phyloP scores from a whole-genome alignment of 1,284 basidiomycete species.

The Sporisorium sorghi region DNA sequence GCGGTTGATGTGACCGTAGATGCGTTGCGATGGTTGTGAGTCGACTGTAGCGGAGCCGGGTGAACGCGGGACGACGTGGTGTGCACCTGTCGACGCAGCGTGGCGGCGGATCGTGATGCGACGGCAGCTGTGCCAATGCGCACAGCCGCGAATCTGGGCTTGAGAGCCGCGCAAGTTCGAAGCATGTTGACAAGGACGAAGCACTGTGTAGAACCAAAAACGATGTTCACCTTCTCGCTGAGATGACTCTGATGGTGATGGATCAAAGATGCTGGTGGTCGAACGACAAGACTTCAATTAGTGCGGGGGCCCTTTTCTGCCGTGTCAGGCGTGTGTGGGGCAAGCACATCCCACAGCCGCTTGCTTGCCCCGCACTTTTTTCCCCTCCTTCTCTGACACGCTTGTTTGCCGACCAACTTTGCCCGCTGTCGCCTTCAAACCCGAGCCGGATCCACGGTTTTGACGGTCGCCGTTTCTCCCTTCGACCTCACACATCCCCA shows the following conservation, averaged over 20 bases:
- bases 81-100: constrained; percentile 15
- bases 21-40: neutral
- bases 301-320: no score
- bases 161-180: constrained; percentile 14
- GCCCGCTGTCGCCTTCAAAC: neutral
- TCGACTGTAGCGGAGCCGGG: neutral
- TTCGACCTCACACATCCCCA: no score
- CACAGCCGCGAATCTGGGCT: constrained; percentile 20
- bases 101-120: constrained; percentile 2
- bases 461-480: constrained; percentile 8
- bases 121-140: neutral
- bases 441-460: constrained; percentile 22
- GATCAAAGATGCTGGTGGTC: neutral
- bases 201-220: neutral
- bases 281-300: neutral
- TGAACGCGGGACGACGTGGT: constrained; percentile 6
- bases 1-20: constrained; percentile 13
- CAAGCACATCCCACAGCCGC: no score
- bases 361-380: constrained; percentile 6
- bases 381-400: neutral
- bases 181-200: constrained; percentile 17
- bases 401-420: constrained; percentile 25
- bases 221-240: neutral
- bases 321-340: no score
- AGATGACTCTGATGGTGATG: no score